Evolutionary conservation across 139 green algal species (phyloP).

Genomic region (Chlamydomonas asymmetrica): DNA sequence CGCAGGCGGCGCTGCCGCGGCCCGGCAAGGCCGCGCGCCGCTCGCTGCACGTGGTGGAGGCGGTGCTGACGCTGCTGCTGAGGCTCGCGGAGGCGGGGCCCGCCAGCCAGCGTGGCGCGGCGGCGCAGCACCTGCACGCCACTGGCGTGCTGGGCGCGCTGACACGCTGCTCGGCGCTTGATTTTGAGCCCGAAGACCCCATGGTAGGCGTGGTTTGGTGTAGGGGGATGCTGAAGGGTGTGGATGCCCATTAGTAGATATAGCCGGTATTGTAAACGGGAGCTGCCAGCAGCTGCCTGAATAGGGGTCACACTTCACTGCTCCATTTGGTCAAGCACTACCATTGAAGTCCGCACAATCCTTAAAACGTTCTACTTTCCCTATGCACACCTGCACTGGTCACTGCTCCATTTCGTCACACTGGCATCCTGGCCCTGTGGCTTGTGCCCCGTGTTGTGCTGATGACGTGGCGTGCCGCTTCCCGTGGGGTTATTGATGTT

Average conservation of each 20-base stretch:
- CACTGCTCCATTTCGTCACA: no score
- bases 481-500: not conserved
- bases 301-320: no score
- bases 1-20: conserved; percentile 20
- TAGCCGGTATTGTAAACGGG: no score
- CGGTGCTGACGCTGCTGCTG: conserved; percentile 69
- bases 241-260: no score
- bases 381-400: conserved; percentile 2
- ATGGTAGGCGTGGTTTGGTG: not conserved
- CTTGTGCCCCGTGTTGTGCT: not conserved
- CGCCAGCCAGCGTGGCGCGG: conserved; percentile 14
- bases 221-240: no score
- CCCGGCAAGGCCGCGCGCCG: conserved; percentile 16
- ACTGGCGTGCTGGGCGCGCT: conserved; percentile 52
- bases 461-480: no score
- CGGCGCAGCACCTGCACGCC: conserved; percentile 59
- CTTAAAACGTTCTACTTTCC: no score
- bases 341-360: no score
- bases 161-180: conserved; percentile 42
- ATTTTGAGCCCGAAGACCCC: conserved; percentile 59
- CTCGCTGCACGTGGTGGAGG: conserved; percentile 55
- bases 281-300: no score
- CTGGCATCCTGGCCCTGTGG: not conserved
- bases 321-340: no score
- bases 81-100: conserved; percentile 47